Evolutionary conservation across 169 alveolate species (phyloP).

Genomic region (Plasmodium falciparum): DNA sequence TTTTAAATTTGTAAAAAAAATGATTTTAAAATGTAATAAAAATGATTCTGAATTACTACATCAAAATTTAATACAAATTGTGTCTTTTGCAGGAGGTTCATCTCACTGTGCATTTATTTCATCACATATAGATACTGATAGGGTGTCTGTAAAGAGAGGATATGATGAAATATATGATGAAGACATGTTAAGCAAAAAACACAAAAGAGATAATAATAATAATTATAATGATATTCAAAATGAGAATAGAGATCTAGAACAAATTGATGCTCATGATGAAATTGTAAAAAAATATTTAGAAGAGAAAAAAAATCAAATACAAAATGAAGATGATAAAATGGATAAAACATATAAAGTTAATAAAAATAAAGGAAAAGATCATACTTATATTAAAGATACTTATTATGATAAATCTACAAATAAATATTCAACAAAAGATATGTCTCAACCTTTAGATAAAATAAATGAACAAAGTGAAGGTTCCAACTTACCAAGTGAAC

Average conservation of each 20-base stretch:
- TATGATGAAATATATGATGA: conserved; percentile 31
- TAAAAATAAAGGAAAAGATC: background rate
- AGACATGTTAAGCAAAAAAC: conserved; percentile 18
- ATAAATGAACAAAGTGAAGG: background rate
- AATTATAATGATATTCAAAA: background rate
- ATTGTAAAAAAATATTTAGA: background rate
- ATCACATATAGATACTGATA: conserved; percentile 36
- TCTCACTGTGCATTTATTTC: conserved; percentile 70
- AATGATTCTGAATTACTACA: background rate
- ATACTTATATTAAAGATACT: conserved; percentile 16
- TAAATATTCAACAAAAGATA: conserved; percentile 12
- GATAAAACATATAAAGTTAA: background rate
- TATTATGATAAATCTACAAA: conserved; percentile 11
- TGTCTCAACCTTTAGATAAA: conserved; percentile 8
- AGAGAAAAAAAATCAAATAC: conserved; percentile 6
- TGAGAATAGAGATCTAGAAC: background rate
- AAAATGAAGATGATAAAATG: background rate
- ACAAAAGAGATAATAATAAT: conserved; percentile 8
- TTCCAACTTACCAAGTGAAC: background rate
- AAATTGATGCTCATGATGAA: background rate
- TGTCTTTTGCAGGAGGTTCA: conserved; percentile 66
- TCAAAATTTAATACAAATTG: conserved; percentile 16
- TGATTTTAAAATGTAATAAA: conserved; percentile 9
- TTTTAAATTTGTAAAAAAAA: conserved; percentile 16
- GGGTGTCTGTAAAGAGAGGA: conserved; percentile 27